Conservation (phyloP, 2,329 filamentous ascomycete species). For the Cordyceps fumosorosea region DNA sequence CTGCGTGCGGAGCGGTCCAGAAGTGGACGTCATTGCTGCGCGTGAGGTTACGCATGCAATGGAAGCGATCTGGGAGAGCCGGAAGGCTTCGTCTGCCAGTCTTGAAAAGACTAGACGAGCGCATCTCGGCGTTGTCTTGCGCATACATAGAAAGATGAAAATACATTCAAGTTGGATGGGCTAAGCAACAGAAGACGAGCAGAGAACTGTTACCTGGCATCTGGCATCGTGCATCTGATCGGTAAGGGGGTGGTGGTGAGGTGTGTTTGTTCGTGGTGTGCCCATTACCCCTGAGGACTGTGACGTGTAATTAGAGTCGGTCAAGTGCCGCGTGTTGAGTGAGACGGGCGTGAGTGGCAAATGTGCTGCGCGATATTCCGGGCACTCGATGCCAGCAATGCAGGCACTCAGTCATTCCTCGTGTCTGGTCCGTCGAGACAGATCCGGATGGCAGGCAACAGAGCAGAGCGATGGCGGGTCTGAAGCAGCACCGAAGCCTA, state of each 20-base stretch:
- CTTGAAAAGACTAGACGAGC: not conserved
- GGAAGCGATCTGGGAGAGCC: not conserved
- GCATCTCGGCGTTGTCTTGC: not conserved
- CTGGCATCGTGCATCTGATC: not conserved
- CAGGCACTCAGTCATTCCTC: not conserved
- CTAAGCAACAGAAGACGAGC: not conserved
- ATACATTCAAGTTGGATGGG: slow-evolving; percentile 6
- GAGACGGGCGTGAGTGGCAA: slow-evolving; percentile 8
- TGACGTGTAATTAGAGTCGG: not conserved
- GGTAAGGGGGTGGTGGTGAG: not conserved
- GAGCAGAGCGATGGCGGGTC: not conserved
- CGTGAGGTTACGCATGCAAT: slow-evolving; percentile 6
- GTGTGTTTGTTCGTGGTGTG: not conserved
- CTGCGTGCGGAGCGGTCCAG: not conserved
- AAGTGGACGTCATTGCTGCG: slow-evolving; percentile 1
- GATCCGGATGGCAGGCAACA: not conserved
- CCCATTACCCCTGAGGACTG: slow-evolving; percentile 7
- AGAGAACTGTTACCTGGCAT: not conserved
- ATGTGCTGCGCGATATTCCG: slow-evolving; percentile 2
- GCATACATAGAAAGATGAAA: slow-evolving; percentile 3
- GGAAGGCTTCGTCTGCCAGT: not conserved
- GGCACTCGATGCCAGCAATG: not conserved
- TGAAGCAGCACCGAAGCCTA: too few relatives aligned
- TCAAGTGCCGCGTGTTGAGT: not conserved
- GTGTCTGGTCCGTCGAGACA: not conserved